Evolutionary conservation across 176 grass and related monocot genomes (phyloP).

Genomic region (Pharus latifolius): DNA sequence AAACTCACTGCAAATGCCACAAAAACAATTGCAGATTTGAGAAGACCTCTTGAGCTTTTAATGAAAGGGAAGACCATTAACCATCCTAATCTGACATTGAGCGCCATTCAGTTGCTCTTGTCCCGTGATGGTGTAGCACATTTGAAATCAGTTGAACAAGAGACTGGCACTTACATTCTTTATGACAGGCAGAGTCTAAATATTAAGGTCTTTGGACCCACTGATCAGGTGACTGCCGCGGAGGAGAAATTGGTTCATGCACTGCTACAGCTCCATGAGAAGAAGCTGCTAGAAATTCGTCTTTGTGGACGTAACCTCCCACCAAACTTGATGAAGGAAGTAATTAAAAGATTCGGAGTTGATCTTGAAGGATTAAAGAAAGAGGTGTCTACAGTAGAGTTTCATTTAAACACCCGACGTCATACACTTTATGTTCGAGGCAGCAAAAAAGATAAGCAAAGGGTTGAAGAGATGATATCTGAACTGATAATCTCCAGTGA

Average conservation of each 20-base stretch:
- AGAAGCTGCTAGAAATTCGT: constrained; percentile 45
- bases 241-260: constrained; percentile 68
- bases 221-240: constrained; percentile 30
- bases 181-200: constrained; percentile 72
- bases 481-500: constrained; percentile 34
- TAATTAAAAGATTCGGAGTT: constrained; percentile 55
- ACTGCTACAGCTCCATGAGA: constrained; percentile 42
- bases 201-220: constrained; percentile 59
- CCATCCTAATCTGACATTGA: constrained; percentile 50
- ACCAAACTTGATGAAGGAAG: constrained; percentile 74
- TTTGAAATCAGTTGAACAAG: constrained; percentile 57
- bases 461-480: constrained; percentile 48
- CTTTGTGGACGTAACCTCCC: constrained; percentile 51
- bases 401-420: constrained; percentile 41
- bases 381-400: constrained; percentile 31
- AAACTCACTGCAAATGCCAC: constrained; percentile 67
- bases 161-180: constrained; percentile 61
- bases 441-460: constrained; percentile 50
- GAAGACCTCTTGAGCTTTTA: constrained; percentile 63
- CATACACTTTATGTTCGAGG: constrained; percentile 71
- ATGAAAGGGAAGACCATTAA: constrained; percentile 79
- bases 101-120: constrained; percentile 49
- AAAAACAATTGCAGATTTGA: constrained; percentile 87
- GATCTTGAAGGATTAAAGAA: constrained; percentile 70
- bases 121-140: constrained; percentile 56